Percentiles rank a stretch among this genome's conserved stretches.
Conservation (phyloP, 75 land plant genomes). For the Sequoia sempervirens region DNA sequence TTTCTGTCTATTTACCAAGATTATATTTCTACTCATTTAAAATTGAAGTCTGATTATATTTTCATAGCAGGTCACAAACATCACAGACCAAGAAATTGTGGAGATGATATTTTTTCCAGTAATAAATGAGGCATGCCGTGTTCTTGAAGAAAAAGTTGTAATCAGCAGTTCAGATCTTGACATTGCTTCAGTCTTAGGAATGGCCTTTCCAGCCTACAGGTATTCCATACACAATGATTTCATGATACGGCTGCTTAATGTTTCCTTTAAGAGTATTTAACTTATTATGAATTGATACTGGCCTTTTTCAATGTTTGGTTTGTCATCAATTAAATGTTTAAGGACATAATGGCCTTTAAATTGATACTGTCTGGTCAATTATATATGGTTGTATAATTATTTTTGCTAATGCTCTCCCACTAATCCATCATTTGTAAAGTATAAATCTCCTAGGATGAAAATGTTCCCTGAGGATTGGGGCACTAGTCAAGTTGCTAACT, state of each 20-base stretch:
- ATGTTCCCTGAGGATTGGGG: background rate
- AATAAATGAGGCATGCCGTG: constrained; percentile 26
- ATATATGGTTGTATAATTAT: background rate
- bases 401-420: background rate
- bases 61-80: constrained; percentile 7
- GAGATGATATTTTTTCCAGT: constrained; percentile 29
- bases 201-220: constrained; percentile 95
- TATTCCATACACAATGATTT: constrained; percentile 12
- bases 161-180: constrained; percentile 22
- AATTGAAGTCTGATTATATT: background rate
- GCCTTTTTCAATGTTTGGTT: background rate
- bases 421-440: background rate
- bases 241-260: background rate
- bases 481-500: background rate
- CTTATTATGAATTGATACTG: background rate
- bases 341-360: background rate
- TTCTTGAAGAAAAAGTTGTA: constrained; percentile 20
- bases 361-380: background rate
- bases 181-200: constrained; percentile 28
- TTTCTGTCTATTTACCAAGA: background rate
- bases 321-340: background rate
- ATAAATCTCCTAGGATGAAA: background rate
- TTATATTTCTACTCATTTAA: background rate
- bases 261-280: background rate
- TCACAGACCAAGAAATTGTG: constrained; percentile 24